A percentile compares a stretch with the other conserved stretches of the same genome.
Evolutionary conservation across 345 rosid genomes (phyloP).

Genomic region (Dovyalis caffra): DNA sequence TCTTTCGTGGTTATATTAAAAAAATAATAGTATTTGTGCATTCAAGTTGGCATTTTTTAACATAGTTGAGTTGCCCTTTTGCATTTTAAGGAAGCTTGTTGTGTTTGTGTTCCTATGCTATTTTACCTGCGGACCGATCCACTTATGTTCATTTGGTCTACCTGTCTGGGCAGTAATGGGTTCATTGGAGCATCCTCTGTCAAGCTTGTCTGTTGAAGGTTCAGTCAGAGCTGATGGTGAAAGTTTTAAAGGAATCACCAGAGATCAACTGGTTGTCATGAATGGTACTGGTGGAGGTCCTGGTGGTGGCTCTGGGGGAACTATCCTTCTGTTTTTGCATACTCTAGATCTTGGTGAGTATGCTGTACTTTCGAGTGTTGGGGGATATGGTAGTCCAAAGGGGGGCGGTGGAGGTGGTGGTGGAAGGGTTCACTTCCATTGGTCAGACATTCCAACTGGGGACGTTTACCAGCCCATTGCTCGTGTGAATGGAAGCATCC

Average conservation of each 20-base stretch:
- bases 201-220: slow-evolving; percentile 77
- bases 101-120: neutral
- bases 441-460: slow-evolving; percentile 96
- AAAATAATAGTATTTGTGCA: neutral
- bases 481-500: slow-evolving; percentile 67
- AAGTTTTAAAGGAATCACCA: slow-evolving; percentile 39
- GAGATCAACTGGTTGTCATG: slow-evolving; percentile 17
- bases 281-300: slow-evolving; percentile 47
- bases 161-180: slow-evolving; percentile 75
- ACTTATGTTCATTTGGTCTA: slow-evolving; percentile 18
- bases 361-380: slow-evolving; percentile 81
- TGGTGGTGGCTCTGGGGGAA: slow-evolving; percentile 99
- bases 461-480: slow-evolving; percentile 99
- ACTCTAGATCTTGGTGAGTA: slow-evolving; percentile 54
- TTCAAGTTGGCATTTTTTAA: neutral
- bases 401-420: slow-evolving; percentile 98
- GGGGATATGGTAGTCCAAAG: slow-evolving; percentile 78
- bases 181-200: slow-evolving; percentile 85
- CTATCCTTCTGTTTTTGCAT: slow-evolving; percentile 72
- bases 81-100: slow-evolving; percentile 4
- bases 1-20: neutral
- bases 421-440: slow-evolving; percentile 98
- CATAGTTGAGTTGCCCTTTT: neutral
- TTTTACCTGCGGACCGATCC: slow-evolving; percentile 10
- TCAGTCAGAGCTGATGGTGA: slow-evolving; percentile 85